phyloP scores from a whole-genome alignment of 192 early-diverging fungal genomes.

The Haplosporangium gracile region DNA sequence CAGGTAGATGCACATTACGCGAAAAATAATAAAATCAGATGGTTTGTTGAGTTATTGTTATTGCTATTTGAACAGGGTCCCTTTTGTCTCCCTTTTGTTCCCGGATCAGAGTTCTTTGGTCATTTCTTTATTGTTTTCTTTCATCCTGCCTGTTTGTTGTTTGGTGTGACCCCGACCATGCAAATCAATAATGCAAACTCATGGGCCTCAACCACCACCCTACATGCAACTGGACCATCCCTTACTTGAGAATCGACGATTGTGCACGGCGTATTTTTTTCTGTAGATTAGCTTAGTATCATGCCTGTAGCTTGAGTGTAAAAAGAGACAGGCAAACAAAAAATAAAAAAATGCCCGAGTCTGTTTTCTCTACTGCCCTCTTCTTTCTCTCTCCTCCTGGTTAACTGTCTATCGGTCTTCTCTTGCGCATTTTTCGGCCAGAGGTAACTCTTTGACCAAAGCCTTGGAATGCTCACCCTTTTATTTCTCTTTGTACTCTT shows the following conservation, averaged over 20 bases:
- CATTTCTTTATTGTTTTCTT: neutral
- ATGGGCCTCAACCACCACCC: neutral
- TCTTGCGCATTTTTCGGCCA: neutral
- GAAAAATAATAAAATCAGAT: neutral
- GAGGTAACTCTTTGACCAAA: neutral
- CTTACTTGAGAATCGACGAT: too few relatives aligned
- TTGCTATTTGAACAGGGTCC: constrained; percentile 13
- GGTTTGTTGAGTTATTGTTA: neutral
- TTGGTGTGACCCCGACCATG: constrained; percentile 4
- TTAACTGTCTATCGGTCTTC: neutral
- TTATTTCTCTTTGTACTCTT: neutral
- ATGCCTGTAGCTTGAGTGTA: too few relatives aligned
- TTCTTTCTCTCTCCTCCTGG: neutral
- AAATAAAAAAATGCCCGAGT: neutral
- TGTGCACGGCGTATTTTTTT: too few relatives aligned
- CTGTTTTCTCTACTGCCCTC: neutral
- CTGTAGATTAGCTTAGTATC: too few relatives aligned
- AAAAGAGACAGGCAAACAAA: too few relatives aligned
- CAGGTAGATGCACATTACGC: neutral
- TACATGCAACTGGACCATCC: neutral
- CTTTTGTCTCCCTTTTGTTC: constrained; percentile 2
- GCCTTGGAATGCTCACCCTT: neutral
- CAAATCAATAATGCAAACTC: constrained; percentile 3
- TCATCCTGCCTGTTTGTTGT: neutral
- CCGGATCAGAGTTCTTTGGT: neutral